Conservation (phyloP, 2,329 filamentous ascomycete genomes). For the Tolypocladium ovalisporum region DNA sequence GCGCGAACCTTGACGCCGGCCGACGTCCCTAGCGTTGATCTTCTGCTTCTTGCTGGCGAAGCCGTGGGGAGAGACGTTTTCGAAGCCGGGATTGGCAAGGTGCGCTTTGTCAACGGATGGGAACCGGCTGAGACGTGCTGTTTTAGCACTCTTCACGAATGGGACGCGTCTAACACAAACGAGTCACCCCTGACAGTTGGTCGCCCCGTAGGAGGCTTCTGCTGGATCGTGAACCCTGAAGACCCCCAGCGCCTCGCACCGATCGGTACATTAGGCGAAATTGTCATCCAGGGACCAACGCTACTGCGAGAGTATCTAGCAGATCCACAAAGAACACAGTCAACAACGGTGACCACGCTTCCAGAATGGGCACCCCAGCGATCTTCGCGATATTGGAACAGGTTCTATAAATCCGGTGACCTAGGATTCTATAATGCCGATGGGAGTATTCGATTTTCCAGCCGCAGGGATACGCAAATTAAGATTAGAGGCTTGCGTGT, state of each 20-base stretch:
- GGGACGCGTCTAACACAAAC: not conserved
- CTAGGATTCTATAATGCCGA: conserved; percentile 18
- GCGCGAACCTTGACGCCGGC: not conserved
- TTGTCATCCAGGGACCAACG: not conserved
- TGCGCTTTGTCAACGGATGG: not conserved
- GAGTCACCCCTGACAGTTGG: not conserved
- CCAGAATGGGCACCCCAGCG: not conserved
- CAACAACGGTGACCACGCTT: not conserved
- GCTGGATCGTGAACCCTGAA: not conserved
- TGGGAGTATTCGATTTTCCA: conserved; percentile 7
- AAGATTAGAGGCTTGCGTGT: conserved; percentile 15
- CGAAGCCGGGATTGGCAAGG: not conserved
- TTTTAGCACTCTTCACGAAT: not conserved
- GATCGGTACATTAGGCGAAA: not conserved
- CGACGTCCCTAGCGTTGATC: conserved; percentile 1
- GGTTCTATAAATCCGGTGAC: conserved; percentile 9
- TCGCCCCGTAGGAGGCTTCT: not conserved
- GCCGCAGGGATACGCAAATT: conserved; percentile 13
- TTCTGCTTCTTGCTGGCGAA: conserved; percentile 4
- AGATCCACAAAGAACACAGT: not conserved
- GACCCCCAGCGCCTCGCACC: not conserved
- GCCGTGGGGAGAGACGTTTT: not conserved
- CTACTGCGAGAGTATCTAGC: not conserved
- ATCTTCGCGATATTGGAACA: not conserved
- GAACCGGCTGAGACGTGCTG: not conserved